A percentile compares a stretch with the other conserved stretches of the same genome.
phyloP scores from a whole-genome alignment of 2,329 filamentous ascomycete species.

The Fusarium nanum region DNA sequence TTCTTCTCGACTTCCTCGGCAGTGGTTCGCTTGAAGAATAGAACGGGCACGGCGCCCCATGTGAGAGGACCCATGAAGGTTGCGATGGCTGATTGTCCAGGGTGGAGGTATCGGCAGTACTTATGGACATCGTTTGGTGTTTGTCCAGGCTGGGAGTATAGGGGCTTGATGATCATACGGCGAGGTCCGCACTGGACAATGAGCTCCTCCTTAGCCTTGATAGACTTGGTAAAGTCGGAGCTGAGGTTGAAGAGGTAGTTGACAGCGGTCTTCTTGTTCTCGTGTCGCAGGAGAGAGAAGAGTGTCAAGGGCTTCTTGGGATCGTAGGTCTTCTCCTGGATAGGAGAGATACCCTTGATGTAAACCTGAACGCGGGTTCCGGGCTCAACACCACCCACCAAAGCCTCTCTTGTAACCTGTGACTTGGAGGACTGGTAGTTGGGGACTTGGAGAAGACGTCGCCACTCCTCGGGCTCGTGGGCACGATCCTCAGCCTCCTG shows the following conservation, averaged over 20 bases:
- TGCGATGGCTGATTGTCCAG: conserved; percentile 88
- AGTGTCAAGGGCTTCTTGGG: conserved; percentile 72
- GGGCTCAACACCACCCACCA: conserved; percentile 86
- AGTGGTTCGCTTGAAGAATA: conserved; percentile 80
- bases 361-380: conserved; percentile 87
- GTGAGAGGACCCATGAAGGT: conserved; percentile 90
- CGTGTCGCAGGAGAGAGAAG: conserved; percentile 90
- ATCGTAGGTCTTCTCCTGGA: conserved; percentile 60
- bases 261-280: conserved; percentile 91
- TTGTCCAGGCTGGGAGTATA: conserved; percentile 89
- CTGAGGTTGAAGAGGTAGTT: conserved; percentile 91
- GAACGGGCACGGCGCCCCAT: conserved; percentile 90
- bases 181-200: conserved; percentile 92
- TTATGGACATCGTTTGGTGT: conserved; percentile 98
- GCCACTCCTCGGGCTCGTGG: conserved; percentile 91
- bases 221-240: conserved; percentile 77
- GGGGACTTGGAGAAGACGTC: conserved; percentile 83
- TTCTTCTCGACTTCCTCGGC: conserved; percentile 57
- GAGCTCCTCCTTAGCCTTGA: conserved; percentile 93
- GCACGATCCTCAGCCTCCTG: conserved; percentile 87
- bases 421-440: conserved; percentile 90
- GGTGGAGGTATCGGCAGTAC: conserved; percentile 90
- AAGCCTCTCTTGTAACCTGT: conserved; percentile 80
- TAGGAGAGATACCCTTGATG: conserved; percentile 65
- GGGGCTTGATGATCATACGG: conserved; percentile 85